phyloP scores from a whole-genome alignment of 1,139 yeast species.

The Zhuliangozyma blackwelliae region DNA sequence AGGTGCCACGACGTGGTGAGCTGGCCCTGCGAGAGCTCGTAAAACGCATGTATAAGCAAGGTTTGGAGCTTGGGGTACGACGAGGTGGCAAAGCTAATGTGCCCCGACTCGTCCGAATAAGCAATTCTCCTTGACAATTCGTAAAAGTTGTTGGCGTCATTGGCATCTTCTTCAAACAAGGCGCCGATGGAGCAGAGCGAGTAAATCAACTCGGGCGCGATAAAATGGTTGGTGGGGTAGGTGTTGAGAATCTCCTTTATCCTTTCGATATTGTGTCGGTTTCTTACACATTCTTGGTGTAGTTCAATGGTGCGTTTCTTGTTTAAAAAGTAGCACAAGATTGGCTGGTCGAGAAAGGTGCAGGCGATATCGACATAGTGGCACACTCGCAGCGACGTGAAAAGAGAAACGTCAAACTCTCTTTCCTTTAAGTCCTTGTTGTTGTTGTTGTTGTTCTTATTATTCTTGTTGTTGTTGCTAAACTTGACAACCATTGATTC shows the following conservation, averaged over 20 bases:
- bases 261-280: neutral
- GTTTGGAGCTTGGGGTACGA: constrained; percentile 8
- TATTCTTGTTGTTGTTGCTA: neutral
- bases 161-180: constrained; percentile 1
- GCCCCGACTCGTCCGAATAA: constrained; percentile 1
- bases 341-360: constrained; percentile 4
- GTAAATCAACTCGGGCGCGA: constrained; percentile 7
- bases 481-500: constrained; percentile 6
- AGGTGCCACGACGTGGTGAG: constrained; percentile 9
- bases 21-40: constrained; percentile 7
- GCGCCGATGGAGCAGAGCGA: constrained; percentile 7
- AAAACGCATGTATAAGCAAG: constrained; percentile 5
- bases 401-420: neutral
- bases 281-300: constrained; percentile 2
- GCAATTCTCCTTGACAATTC: constrained; percentile 2
- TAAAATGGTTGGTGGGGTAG: constrained; percentile 7
- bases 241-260: constrained; percentile 1
- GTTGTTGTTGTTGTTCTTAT: neutral
- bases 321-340: constrained; percentile 6
- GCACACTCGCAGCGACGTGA: constrained; percentile 5
- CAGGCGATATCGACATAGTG: constrained; percentile 2
- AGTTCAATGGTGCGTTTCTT: neutral
- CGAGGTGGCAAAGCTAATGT: constrained; percentile 2
- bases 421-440: neutral
- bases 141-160: constrained; percentile 5